Base-by-base conservation (phyloP, 768 basidiomycete species). In the Serpula lacrymans region DNA sequence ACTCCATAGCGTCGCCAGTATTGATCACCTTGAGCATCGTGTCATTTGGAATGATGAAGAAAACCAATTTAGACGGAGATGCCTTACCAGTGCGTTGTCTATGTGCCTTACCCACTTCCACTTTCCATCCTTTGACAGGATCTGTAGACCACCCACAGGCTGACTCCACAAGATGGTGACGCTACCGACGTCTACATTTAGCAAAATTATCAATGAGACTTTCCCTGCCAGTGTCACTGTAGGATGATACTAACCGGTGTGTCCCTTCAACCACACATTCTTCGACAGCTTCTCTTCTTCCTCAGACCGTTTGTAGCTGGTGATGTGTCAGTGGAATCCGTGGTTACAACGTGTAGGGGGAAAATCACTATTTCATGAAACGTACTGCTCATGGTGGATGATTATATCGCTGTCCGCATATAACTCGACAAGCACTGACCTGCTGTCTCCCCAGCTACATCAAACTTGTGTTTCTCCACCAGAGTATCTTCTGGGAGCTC, bases 131-230 rank as follows among this genome's bases (percentile, higher is more conserved):
- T 53, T 57, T 22, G 58, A 57, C 24, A 56, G 47, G 29, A 68
- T 65, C 34, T 68, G 66, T 30, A 68, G 52, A 1, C 59, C 65
- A 1, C 60, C 50, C 2, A 68, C 56, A 3, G 65, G 66, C 48
- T 68, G 66, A 18, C 63, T 64, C 60, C 60, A 67, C 3, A 68
- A 51, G 22, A 67, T 54, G 4, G 63, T 65, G 31, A 68, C 46
- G 31, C 57, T 60, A 4, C 51, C 61, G 20, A 59, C 52, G 42
- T 68, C 66, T 67, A 32, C 17, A 17, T 17, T 10, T 17, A 24
- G 7, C 43, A 11, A 29, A 18, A 12, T 1, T 24, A 6, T 22
- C 5, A 23, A 11, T 28, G 28, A 20, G n/a, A n/a, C n/a, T n/a
- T n/a, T n/a, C n/a, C n/a, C n/a, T n/a, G n/a, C n/a, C n/a, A 32